Evolutionary conservation across 805 yeast species (phyloP).

Genomic region (Cyberlindnera meyerae): DNA sequence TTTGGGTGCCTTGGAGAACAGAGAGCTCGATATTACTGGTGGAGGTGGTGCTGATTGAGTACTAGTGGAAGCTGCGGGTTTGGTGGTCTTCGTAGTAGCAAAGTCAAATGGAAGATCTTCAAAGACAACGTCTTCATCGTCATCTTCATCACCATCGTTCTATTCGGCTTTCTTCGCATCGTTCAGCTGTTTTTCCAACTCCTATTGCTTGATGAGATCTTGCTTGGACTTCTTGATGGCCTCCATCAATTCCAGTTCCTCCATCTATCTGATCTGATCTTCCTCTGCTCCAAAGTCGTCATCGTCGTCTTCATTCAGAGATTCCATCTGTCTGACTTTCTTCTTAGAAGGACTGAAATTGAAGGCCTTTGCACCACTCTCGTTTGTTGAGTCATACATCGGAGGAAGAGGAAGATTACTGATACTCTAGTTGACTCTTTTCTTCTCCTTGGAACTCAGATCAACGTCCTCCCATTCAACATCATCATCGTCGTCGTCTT

Average conservation of each 20-base stretch:
- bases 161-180: conserved; percentile 2
- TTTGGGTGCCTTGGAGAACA: too few relatives aligned
- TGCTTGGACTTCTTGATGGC: conserved; percentile 43
- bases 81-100: neutral
- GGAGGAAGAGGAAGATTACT: conserved; percentile 37
- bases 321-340: conserved; percentile 5
- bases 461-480: conserved; percentile 73
- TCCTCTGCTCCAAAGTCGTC: conserved; percentile 19
- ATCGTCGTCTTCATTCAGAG: conserved; percentile 9
- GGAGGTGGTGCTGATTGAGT: too few relatives aligned
- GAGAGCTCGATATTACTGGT: neutral
- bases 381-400: conserved; percentile 14
- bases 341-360: conserved; percentile 21
- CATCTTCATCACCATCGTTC: conserved; percentile 17
- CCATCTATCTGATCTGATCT: conserved; percentile 24
- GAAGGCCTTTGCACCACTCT: conserved; percentile 17
- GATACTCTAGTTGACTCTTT: conserved; percentile 36
- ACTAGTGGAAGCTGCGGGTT: too few relatives aligned
- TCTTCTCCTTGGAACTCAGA: conserved; percentile 24
- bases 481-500: conserved; percentile 33
- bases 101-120: conserved; percentile 28
- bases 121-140: conserved; percentile 17
- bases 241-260: conserved; percentile 34
- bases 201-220: conserved; percentile 39
- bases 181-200: conserved; percentile 24